phyloP scores from a whole-genome alignment of 2,329 filamentous ascomycete genomes.

The Phialocephala sp. region DNA sequence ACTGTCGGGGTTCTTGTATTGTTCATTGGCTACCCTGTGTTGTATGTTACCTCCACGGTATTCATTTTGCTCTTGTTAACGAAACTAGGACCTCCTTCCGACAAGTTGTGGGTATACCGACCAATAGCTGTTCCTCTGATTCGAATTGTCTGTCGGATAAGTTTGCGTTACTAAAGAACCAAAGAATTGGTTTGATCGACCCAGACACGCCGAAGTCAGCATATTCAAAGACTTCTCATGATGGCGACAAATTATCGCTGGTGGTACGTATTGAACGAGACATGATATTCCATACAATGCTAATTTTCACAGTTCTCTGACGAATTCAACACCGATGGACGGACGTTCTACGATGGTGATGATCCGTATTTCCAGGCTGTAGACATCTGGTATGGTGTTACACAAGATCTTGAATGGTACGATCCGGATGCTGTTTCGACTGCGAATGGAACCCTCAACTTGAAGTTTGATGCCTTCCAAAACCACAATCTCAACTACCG shows the following conservation, averaged over 20 bases:
- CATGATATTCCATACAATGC: neutral
- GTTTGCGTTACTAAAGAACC: slow-evolving; percentile 60
- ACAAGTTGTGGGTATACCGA: slow-evolving; percentile 41
- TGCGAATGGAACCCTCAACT: slow-evolving; percentile 63
- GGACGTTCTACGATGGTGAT: slow-evolving; percentile 74
- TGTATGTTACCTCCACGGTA: slow-evolving; percentile 51
- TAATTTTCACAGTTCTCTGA: slow-evolving; percentile 62
- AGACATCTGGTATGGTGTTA: slow-evolving; percentile 76
- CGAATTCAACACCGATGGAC: slow-evolving; percentile 70
- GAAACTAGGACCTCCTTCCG: slow-evolving; percentile 60
- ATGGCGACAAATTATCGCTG: slow-evolving; percentile 66
- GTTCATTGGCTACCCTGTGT: slow-evolving; percentile 72
- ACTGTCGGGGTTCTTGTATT: slow-evolving; percentile 65
- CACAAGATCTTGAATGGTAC: slow-evolving; percentile 73
- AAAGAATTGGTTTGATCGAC: slow-evolving; percentile 67
- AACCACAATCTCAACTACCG: slow-evolving; percentile 71
- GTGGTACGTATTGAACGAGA: slow-evolving; percentile 44
- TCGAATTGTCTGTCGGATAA: slow-evolving; percentile 46
- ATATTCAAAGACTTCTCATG: slow-evolving; percentile 58
- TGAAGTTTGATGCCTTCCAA: slow-evolving; percentile 68
- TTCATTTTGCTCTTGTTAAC: slow-evolving; percentile 27
- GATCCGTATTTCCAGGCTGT: slow-evolving; percentile 72
- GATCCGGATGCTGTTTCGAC: slow-evolving; percentile 71
- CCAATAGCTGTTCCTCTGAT: slow-evolving; percentile 44
- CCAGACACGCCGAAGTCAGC: slow-evolving; percentile 67